These are phyloP conservation scores for Cyclotella baltica DNA, from an alignment of 108 stramenopile genomes.

Conservation along the genomic window DNA sequence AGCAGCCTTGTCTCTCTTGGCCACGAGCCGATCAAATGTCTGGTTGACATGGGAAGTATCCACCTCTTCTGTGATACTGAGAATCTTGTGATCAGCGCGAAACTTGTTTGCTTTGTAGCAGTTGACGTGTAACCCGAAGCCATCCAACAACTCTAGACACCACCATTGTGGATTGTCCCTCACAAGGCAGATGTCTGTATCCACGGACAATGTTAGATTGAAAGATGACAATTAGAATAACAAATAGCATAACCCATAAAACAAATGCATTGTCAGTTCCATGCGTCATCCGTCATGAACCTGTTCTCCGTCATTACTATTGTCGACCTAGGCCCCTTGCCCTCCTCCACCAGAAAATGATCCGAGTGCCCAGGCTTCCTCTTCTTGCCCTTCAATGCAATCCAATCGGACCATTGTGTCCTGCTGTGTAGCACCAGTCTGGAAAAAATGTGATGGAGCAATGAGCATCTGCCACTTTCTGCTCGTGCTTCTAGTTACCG, in stretches of 20 bases:
- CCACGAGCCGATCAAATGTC: slow-evolving; percentile 15
- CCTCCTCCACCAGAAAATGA: slow-evolving; percentile 3
- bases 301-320: too few species aligned
- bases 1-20: slow-evolving; percentile 17
- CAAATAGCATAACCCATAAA: not conserved
- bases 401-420: slow-evolving; percentile 17
- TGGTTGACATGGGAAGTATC: slow-evolving; percentile 28
- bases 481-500: slow-evolving; percentile 38
- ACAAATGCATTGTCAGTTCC: not conserved
- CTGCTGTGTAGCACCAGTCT: slow-evolving; percentile 8
- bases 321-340: not conserved
- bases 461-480: not conserved
- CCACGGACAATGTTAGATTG: not conserved
- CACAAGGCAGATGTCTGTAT: slow-evolving; percentile 11
- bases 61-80: slow-evolving; percentile 14
- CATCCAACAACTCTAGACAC: slow-evolving; percentile 9
- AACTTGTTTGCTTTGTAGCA: too few species aligned
- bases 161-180: slow-evolving; percentile 28
- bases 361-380: not conserved
- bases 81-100: not conserved
- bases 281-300: slow-evolving; percentile 26
- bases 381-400: slow-evolving; percentile 11
- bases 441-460: slow-evolving; percentile 19
- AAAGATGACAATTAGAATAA: too few species aligned
- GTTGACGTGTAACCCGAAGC: not conserved